Evolutionary conservation across 768 basidiomycete species (phyloP).

Genomic region (Termitomyces sp.): DNA sequence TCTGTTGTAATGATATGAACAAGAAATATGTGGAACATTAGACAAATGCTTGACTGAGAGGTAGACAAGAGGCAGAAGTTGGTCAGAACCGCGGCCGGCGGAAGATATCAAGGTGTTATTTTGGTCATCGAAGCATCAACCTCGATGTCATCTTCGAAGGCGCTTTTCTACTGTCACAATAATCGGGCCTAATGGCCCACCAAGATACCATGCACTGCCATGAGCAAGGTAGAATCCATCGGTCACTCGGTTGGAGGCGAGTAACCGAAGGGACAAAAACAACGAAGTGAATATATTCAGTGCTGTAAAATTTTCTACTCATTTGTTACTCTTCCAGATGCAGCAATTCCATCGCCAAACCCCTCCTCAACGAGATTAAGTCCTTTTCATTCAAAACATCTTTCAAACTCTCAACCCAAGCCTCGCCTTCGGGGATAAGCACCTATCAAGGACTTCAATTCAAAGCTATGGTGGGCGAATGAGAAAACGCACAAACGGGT

Average conservation of each 20-base stretch:
- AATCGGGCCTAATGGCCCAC: too few species aligned
- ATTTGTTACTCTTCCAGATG: slow-evolving; percentile 19
- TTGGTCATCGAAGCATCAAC: too few species aligned
- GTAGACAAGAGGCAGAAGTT: too few species aligned
- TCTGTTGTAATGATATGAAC: too few species aligned
- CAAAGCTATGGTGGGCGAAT: not conserved
- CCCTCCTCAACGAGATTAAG: slow-evolving; percentile 21
- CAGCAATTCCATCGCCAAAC: slow-evolving; percentile 23
- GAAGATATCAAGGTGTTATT: too few species aligned
- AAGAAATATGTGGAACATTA: too few species aligned
- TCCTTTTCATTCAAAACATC: slow-evolving; percentile 17
- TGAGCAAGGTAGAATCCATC: too few species aligned
- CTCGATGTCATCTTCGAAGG: too few species aligned
- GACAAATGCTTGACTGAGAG: too few species aligned
- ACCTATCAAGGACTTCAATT: slow-evolving; percentile 12
- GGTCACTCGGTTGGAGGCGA: not conserved
- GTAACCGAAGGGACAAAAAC: not conserved
- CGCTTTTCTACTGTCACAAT: too few species aligned
- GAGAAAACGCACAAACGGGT: slow-evolving; percentile 25
- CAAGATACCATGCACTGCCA: too few species aligned
- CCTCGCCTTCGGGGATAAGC: slow-evolving; percentile 13
- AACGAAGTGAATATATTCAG: not conserved
- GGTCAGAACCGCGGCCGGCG: too few species aligned
- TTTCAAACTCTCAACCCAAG: slow-evolving; percentile 22
- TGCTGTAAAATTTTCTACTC: not conserved